phyloP scores from a whole-genome alignment of 495 filamentous ascomycete species.

The Aspergillus biplanus region DNA sequence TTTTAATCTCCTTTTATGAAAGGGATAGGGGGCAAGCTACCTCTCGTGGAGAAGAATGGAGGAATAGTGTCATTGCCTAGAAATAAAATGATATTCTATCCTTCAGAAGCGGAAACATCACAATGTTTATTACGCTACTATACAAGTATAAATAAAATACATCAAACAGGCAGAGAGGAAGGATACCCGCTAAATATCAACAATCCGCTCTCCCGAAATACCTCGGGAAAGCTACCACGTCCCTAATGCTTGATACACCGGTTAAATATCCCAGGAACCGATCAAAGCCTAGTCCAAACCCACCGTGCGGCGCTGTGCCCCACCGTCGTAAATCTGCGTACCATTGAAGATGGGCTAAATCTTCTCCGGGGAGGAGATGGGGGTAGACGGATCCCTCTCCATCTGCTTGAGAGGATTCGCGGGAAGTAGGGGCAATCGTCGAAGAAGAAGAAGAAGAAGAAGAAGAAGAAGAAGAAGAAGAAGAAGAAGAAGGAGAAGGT shows the following conservation, averaged over 20 bases:
- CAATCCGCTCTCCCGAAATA: conserved; percentile 93
- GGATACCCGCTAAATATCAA: conserved; percentile 36
- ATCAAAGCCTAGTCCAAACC: conserved; percentile 94
- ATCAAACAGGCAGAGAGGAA: not conserved
- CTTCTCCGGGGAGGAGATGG: conserved; percentile 45
- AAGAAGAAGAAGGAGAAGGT: conserved; percentile 5
- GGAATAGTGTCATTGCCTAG: not conserved
- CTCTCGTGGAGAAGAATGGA: not conserved
- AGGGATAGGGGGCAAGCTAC: not conserved
- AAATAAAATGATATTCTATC: not conserved
- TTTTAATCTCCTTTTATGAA: not conserved
- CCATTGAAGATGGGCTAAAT: conserved; percentile 72
- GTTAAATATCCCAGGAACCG: conserved; percentile 84
- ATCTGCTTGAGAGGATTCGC: conserved; percentile 15
- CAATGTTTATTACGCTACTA: not conserved
- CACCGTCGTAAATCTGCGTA: conserved; percentile 93
- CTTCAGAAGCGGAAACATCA: no score
- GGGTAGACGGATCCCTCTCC: conserved; percentile 32
- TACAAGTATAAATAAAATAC: not conserved
- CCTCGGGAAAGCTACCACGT: conserved; percentile 86
- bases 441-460: no score
- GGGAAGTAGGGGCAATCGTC: not conserved
- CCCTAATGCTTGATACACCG: conserved; percentile 81
- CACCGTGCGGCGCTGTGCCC: conserved; percentile 94
- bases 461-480: no score